phyloP scores from a whole-genome alignment of 352 stramenopile species.

The Phytophthora nicotianae region DNA sequence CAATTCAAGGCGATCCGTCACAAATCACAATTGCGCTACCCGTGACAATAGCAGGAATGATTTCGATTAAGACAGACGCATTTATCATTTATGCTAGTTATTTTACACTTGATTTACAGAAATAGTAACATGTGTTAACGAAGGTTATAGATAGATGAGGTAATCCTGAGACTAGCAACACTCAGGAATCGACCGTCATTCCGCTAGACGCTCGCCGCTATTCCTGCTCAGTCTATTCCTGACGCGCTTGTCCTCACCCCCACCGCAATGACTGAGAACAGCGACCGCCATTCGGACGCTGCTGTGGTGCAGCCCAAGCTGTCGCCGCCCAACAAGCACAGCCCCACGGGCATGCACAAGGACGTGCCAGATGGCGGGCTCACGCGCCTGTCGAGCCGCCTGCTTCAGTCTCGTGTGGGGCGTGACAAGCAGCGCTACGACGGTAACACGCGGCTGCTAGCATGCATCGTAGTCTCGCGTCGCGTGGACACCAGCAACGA shows the following conservation, averaged over 20 bases:
- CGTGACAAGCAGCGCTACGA: constrained; percentile 78
- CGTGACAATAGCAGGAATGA: no score
- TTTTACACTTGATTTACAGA: no score
- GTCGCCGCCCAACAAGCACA: constrained; percentile 25
- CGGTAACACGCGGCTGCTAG: constrained; percentile 54
- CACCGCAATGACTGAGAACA: constrained; percentile 23
- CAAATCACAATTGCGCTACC: no score
- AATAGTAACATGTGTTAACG: no score
- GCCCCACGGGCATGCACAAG: constrained; percentile 24
- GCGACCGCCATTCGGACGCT: constrained; percentile 1
- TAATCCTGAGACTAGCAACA: no score
- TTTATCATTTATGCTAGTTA: no score
- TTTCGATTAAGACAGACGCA: no score
- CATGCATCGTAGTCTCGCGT: constrained; percentile 53
- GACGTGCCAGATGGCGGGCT: constrained; percentile 8
- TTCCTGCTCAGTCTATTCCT: no score
- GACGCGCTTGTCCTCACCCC: not conserved
- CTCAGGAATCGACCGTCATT: no score
- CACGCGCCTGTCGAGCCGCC: constrained; percentile 19
- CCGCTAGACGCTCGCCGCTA: no score
- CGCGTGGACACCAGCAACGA: not conserved
- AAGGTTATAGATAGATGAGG: no score
- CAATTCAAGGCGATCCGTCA: no score
- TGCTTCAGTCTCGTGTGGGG: constrained; percentile 60
- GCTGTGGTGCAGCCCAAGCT: constrained; percentile 7